These are phyloP conservation scores for Boletus patriciae DNA, from an alignment of 768 basidiomycete species.

Conservation along the genomic window DNA sequence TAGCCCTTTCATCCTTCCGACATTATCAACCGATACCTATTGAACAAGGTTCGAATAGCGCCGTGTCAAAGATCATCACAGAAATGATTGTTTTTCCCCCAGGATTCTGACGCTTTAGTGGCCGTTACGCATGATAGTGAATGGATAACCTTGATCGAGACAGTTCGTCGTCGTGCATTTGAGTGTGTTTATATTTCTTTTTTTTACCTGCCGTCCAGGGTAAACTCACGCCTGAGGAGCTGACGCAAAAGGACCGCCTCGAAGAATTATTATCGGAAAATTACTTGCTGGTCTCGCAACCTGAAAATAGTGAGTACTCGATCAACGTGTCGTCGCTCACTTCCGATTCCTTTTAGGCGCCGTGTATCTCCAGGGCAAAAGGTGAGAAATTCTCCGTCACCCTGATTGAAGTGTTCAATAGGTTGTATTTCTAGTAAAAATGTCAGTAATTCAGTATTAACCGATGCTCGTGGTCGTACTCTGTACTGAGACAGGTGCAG, in stretches of 20 bases:
- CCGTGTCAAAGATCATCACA: background rate
- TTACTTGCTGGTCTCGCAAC: background rate
- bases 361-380: background rate
- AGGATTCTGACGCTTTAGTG: background rate
- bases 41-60: background rate
- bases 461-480: no score
- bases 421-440: no score
- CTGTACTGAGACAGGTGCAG: no score
- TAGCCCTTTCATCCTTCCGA: conserved; percentile 13
- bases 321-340: background rate
- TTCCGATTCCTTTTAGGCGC: background rate
- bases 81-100: background rate
- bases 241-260: background rate
- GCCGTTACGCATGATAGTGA: conserved; percentile 11
- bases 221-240: background rate
- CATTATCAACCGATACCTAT: conserved; percentile 1
- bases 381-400: background rate
- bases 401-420: no score
- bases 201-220: background rate
- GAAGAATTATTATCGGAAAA: background rate
- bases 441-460: no score
- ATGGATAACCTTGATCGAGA: conserved; percentile 6
- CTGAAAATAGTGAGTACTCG: background rate
- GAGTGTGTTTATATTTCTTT: no score
- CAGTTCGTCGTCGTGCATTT: background rate